A percentile compares a stretch with the other conserved stretches of the same genome.
phyloP scores from a whole-genome alignment of 2,329 filamentous ascomycete genomes.

The Elsinoe ampelina region DNA sequence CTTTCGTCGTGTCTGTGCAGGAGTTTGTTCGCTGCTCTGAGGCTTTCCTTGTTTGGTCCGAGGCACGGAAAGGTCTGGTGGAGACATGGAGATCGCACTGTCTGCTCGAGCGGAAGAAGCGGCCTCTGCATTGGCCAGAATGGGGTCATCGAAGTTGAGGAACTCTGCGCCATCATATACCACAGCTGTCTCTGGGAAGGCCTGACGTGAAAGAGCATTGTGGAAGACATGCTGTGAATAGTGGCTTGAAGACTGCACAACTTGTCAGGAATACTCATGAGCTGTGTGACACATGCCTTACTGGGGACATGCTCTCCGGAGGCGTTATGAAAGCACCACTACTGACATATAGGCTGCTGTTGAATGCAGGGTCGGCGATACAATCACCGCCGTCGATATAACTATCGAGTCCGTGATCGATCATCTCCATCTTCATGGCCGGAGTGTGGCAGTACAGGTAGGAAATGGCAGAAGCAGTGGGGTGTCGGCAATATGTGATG shows the following conservation, averaged over 20 bases:
- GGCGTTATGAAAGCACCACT: background rate
- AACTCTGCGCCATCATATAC: background rate
- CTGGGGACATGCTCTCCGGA: background rate
- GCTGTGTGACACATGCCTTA: background rate
- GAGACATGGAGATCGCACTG: background rate
- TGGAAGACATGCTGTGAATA: background rate
- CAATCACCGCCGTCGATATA: no score
- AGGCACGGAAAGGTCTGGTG: background rate
- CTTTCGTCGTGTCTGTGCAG: conserved; percentile 50
- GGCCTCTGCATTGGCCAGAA: background rate
- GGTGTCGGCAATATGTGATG: no score
- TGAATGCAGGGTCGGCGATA: background rate
- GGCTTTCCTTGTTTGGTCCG: background rate
- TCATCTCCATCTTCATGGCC: background rate
- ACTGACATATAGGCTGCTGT: background rate
- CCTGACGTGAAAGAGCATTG: background rate
- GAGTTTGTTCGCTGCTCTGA: conserved; percentile 27
- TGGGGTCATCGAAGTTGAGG: background rate
- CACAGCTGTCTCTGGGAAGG: background rate
- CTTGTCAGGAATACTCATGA: background rate
- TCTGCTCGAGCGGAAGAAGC: background rate
- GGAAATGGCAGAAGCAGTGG: no score
- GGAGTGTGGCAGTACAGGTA: no score
- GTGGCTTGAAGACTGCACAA: background rate
- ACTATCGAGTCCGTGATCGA: no score